Conservation (phyloP, 768 basidiomycete genomes). For the Naematelia encephala region DNA sequence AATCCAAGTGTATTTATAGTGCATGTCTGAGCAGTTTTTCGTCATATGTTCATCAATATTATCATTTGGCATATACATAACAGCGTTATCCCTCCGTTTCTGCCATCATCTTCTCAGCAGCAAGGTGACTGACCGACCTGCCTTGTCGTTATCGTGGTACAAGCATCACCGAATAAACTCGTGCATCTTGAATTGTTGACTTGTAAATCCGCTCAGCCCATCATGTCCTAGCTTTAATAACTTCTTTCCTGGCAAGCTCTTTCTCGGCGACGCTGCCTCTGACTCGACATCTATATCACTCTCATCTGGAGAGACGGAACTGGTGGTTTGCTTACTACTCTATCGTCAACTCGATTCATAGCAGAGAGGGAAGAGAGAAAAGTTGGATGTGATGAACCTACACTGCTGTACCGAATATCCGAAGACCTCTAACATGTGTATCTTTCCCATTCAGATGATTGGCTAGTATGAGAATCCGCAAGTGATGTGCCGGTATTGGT, state of each 20-base stretch:
- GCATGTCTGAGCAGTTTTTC: too few relatives aligned
- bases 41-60: too few relatives aligned
- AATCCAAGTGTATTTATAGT: too few relatives aligned
- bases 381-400: neutral
- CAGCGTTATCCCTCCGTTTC: too few relatives aligned
- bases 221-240: slow-evolving; percentile 54
- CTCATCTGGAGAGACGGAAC: neutral
- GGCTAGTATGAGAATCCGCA: slow-evolving; percentile 83
- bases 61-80: too few relatives aligned
- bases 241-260: slow-evolving; percentile 16
- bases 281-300: neutral
- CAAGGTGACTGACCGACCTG: too few relatives aligned
- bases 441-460: slow-evolving; percentile 99
- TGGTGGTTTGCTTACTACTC: neutral
- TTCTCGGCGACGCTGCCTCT: neutral
- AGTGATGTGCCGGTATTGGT: slow-evolving; percentile 79
- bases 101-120: too few relatives aligned
- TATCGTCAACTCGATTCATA: neutral
- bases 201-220: slow-evolving; percentile 70
- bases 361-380: neutral
- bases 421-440: slow-evolving; percentile 90
- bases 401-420: slow-evolving; percentile 67
- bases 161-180: slow-evolving; percentile 64
- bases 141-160: neutral
- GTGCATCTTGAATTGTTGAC: slow-evolving; percentile 68